phyloP scores from a whole-genome alignment of 2,329 filamentous ascomycete species.

The Nannizziopsis arthrosporioides region DNA sequence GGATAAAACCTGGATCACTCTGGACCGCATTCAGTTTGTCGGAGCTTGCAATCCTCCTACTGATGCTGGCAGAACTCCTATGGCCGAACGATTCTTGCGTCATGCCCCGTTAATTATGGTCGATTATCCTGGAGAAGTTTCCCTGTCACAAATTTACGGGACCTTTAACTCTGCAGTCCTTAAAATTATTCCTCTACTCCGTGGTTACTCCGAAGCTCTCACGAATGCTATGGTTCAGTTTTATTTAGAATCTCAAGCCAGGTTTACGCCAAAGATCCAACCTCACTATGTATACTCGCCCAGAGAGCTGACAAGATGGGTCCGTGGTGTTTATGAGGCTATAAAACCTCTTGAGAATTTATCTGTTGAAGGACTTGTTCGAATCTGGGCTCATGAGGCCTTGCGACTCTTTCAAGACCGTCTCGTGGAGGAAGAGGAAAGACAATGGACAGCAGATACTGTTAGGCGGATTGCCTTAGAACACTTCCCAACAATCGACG shows the following conservation, averaged over 20 bases:
- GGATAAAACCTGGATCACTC: slow-evolving; percentile 93
- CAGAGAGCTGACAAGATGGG: slow-evolving; percentile 95
- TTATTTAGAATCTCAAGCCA: slow-evolving; percentile 84
- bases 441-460: slow-evolving; percentile 85
- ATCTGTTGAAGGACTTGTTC: slow-evolving; percentile 77
- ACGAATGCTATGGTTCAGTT: slow-evolving; percentile 97
- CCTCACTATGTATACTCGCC: slow-evolving; percentile 99
- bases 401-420: slow-evolving; percentile 93
- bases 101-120: slow-evolving; percentile 99
- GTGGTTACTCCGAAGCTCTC: slow-evolving; percentile 84
- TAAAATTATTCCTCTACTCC: slow-evolving; percentile 90
- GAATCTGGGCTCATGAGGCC: slow-evolving; percentile 97
- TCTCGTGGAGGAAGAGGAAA: slow-evolving; percentile 85
- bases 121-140: slow-evolving; percentile 92
- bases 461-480: slow-evolving; percentile 78
- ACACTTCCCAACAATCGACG: slow-evolving; percentile 90
- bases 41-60: slow-evolving; percentile 97
- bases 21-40: slow-evolving; percentile 97
- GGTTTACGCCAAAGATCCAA: slow-evolving; percentile 92
- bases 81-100: slow-evolving; percentile 85
- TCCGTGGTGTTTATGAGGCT: slow-evolving; percentile 92
- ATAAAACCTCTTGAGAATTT: slow-evolving; percentile 84
- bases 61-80: slow-evolving; percentile 87
- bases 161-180: slow-evolving; percentile 94
- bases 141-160: slow-evolving; percentile 92